Evolutionary conservation across 2,329 filamentous ascomycete genomes (phyloP).

Genomic region (Aureobasidium subglaciale): DNA sequence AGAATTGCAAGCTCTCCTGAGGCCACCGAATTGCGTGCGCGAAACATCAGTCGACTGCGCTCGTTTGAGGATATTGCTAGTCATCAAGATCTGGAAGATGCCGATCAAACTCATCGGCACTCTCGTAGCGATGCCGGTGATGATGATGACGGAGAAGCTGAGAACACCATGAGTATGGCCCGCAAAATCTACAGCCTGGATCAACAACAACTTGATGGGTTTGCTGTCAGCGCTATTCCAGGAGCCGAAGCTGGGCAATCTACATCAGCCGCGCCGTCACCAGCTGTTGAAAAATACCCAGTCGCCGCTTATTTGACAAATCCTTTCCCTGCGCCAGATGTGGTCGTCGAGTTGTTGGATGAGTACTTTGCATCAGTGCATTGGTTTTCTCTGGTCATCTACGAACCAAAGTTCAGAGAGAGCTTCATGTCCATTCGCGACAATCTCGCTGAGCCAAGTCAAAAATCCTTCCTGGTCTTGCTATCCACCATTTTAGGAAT

Average conservation of each 20-base stretch:
- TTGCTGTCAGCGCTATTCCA: background rate
- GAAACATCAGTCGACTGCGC: no score
- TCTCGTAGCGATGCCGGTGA: background rate
- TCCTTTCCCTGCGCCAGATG: slow-evolving; percentile 25
- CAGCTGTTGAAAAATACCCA: slow-evolving; percentile 18
- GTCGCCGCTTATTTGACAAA: slow-evolving; percentile 19
- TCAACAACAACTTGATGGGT: background rate
- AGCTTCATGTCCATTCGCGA: slow-evolving; percentile 28
- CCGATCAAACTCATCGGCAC: background rate
- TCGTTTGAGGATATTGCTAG: no score
- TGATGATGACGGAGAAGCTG: background rate
- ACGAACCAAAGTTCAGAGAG: slow-evolving; percentile 35
- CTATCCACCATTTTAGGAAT: slow-evolving; percentile 33
- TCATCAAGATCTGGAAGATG: background rate
- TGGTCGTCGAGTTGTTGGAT: slow-evolving; percentile 31
- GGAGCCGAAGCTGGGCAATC: background rate
- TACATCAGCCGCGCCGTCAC: background rate
- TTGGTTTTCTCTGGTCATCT: slow-evolving; percentile 40
- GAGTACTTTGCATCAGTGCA: slow-evolving; percentile 37
- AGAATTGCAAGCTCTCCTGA: no score
- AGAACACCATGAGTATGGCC: background rate
- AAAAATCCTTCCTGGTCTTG: slow-evolving; percentile 33
- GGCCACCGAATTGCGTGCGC: no score
- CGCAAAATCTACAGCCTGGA: background rate
- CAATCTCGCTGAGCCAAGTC: slow-evolving; percentile 28